Evolutionary conservation across 192 early-diverging fungal genomes (phyloP).

Genomic region (Phycomyces nitens): DNA sequence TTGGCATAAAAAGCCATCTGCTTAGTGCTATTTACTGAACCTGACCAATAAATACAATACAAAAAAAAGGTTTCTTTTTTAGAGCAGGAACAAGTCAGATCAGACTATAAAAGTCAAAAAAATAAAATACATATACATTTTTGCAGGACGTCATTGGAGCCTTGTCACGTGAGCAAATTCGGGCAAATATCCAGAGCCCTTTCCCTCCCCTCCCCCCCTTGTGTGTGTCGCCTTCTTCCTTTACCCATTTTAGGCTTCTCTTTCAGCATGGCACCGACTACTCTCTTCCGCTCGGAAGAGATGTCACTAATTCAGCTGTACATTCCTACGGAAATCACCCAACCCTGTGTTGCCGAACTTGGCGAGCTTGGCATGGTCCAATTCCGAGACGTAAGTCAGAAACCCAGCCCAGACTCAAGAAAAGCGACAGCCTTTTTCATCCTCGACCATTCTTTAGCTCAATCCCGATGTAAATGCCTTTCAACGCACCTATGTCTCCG

Average conservation of each 20-base stretch:
- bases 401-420: not conserved
- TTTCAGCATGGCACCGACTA: slow-evolving; percentile 41
- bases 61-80: too few relatives aligned
- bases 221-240: not conserved
- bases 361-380: slow-evolving; percentile 93
- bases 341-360: slow-evolving; percentile 87
- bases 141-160: too few relatives aligned
- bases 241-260: not conserved
- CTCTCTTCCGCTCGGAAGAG: slow-evolving; percentile 88
- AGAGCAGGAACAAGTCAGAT: too few relatives aligned
- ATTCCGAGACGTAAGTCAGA: slow-evolving; percentile 82
- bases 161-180: too few relatives aligned
- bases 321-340: slow-evolving; percentile 91
- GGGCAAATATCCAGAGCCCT: not conserved
- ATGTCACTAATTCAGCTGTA: slow-evolving; percentile 96
- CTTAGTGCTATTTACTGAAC: too few relatives aligned
- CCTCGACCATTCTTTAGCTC: slow-evolving; percentile 48
- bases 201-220: not conserved
- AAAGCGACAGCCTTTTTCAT: not conserved
- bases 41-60: too few relatives aligned
- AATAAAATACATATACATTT: too few relatives aligned
- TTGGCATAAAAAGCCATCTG: too few relatives aligned
- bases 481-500: slow-evolving; percentile 91
- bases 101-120: too few relatives aligned
- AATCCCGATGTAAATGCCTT: slow-evolving; percentile 95